phyloP scores from a whole-genome alignment of 2,329 filamentous ascomycete species.

The Ambrosiella beaveri region DNA sequence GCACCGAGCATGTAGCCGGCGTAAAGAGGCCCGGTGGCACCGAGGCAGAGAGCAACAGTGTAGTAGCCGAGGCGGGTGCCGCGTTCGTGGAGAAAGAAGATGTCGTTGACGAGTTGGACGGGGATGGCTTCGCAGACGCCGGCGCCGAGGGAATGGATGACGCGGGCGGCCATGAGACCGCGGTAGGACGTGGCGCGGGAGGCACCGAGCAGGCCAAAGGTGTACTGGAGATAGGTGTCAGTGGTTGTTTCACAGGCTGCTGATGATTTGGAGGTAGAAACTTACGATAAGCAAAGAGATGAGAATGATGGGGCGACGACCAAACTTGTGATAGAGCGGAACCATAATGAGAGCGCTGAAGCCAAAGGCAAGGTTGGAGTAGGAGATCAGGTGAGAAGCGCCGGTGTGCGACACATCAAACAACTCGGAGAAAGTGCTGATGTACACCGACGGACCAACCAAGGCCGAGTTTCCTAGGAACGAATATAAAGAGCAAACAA shows the following conservation, averaged over 20 bases:
- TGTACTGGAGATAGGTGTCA: conserved; percentile 18
- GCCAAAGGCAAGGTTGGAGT: conserved; percentile 42
- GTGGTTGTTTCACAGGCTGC: not conserved
- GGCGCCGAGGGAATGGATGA: conserved; percentile 25
- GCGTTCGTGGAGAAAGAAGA: conserved; percentile 29
- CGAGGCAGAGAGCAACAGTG: conserved; percentile 39
- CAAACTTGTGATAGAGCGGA: conserved; percentile 35
- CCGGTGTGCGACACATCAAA: conserved; percentile 32
- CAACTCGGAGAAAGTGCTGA: conserved; percentile 33
- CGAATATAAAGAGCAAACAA: conserved; percentile 20
- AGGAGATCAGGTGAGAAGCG: conserved; percentile 39
- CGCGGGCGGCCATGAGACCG: conserved; percentile 24
- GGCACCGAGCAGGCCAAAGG: conserved; percentile 24
- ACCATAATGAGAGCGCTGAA: conserved; percentile 38
- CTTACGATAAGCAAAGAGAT: conserved; percentile 22
- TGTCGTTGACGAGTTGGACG: conserved; percentile 28
- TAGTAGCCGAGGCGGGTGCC: conserved; percentile 42
- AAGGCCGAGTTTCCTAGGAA: conserved; percentile 22
- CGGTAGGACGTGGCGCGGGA: conserved; percentile 22
- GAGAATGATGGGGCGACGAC: conserved; percentile 27
- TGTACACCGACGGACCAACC: conserved; percentile 40
- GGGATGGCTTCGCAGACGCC: conserved; percentile 29
- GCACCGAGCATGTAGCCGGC: conserved; percentile 44
- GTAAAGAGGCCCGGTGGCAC: conserved; percentile 37
- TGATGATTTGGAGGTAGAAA: not conserved